These are phyloP conservation scores for Agarophyton chilense DNA, from an alignment of 23 red algal species.

Conservation along the genomic window DNA sequence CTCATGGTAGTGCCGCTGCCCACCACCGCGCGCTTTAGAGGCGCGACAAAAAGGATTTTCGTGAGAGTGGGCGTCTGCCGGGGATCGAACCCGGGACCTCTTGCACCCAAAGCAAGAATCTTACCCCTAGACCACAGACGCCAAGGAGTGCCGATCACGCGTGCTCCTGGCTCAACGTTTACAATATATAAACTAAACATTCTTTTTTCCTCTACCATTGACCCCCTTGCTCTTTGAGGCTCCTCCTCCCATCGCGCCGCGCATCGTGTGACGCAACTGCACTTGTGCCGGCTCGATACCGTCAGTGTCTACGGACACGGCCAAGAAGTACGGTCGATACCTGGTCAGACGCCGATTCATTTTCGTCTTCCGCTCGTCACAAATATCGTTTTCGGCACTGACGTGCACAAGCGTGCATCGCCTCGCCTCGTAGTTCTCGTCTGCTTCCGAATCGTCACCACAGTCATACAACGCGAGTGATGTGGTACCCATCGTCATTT, in stretches of 20 bases:
- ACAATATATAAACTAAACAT: no score
- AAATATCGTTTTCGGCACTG: conserved; percentile 26
- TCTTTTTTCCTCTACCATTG: no score
- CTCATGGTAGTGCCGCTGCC: no score
- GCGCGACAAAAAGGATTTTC: background rate
- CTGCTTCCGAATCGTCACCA: background rate
- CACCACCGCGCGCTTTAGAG: no score
- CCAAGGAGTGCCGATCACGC: conserved; percentile 8
- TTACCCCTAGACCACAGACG: conserved; percentile 83
- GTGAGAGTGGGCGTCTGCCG: conserved; percentile 45
- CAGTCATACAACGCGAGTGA: conserved; percentile 54
- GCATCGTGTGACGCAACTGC: background rate
- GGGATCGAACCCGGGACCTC: conserved; percentile 82
- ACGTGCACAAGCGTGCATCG: conserved; percentile 26
- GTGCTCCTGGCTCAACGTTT: no score
- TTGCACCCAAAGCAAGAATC: conserved; percentile 86
- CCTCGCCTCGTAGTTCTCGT: conserved; percentile 29
- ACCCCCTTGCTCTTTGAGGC: no score
- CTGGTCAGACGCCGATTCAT: conserved; percentile 2
- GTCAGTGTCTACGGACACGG: conserved; percentile 29
- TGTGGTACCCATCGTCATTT: conserved; percentile 27
- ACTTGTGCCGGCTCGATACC: conserved; percentile 4
- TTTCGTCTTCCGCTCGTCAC: conserved; percentile 15
- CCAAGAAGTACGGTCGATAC: conserved; percentile 38
- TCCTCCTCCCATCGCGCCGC: no score